A percentile compares a stretch with the other conserved stretches of the same genome.
phyloP scores from a whole-genome alignment of 768 basidiomycete genomes.

The Vararia minispora region DNA sequence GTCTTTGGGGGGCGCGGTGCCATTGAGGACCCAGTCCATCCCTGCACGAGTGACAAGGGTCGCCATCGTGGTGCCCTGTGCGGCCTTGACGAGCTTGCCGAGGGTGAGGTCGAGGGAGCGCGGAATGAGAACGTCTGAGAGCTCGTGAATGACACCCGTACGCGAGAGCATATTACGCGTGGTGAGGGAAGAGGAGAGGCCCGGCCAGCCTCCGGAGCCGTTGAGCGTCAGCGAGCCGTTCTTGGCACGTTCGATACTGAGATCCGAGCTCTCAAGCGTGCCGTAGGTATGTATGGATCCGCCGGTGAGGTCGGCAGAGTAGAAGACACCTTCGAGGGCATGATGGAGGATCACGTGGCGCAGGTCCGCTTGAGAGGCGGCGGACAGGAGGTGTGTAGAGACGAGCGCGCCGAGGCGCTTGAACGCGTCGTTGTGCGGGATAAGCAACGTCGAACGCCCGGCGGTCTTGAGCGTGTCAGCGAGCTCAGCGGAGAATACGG shows the following conservation, averaged over 20 bases:
- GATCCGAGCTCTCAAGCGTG: constrained; percentile 77
- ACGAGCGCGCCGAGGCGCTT: constrained; percentile 73
- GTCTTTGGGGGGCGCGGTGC: constrained; percentile 63
- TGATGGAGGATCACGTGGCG: constrained; percentile 85
- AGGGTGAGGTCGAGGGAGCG: constrained; percentile 77
- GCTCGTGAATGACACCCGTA: constrained; percentile 86
- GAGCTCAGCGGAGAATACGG: constrained; percentile 77
- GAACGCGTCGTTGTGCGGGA: constrained; percentile 89
- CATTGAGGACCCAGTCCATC: constrained; percentile 85
- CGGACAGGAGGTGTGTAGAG: constrained; percentile 73
- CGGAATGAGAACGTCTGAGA: constrained; percentile 80
- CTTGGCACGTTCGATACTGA: constrained; percentile 54
- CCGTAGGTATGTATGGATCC: constrained; percentile 64
- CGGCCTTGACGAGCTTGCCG: constrained; percentile 84
- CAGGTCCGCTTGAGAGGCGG: constrained; percentile 70
- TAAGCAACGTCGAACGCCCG: constrained; percentile 69
- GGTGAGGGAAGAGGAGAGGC: constrained; percentile 48
- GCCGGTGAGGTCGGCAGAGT: constrained; percentile 45
- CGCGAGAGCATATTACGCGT: constrained; percentile 66
- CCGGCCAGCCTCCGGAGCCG: constrained; percentile 71
- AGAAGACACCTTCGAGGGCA: constrained; percentile 64
- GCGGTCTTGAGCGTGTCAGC: constrained; percentile 54
- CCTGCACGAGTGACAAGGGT: constrained; percentile 76
- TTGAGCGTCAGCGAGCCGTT: constrained; percentile 36
- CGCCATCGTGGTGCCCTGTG: constrained; percentile 82